Conservation (phyloP, 2,329 filamentous ascomycete species). For the Blastomyces silverae region DNA sequence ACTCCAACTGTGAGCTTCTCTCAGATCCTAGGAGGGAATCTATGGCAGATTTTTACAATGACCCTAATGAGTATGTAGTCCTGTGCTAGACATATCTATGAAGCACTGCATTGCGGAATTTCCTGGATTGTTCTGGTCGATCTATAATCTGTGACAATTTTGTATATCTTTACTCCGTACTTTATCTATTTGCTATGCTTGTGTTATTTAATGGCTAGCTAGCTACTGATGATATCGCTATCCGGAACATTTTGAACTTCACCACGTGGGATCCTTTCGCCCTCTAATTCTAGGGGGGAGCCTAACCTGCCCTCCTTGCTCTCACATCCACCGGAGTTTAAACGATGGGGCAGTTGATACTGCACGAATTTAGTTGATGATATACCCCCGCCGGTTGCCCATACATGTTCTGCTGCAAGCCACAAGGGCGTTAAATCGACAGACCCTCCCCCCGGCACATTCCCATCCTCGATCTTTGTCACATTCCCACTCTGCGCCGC, state of each 20-base stretch:
- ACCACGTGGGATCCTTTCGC: background rate
- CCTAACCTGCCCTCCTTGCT: no score
- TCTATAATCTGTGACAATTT: no score
- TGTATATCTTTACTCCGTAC: background rate
- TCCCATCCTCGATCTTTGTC: background rate
- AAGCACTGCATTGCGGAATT: background rate
- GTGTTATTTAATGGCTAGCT: no score
- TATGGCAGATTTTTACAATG: slow-evolving; percentile 1
- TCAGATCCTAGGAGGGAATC: background rate
- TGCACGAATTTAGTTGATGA: background rate
- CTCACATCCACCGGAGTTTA: background rate
- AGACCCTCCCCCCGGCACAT: background rate
- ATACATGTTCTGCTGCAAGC: slow-evolving; percentile 7
- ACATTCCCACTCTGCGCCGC: background rate
- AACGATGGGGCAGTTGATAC: background rate
- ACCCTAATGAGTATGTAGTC: background rate
- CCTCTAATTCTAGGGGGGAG: background rate
- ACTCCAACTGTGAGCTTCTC: no score
- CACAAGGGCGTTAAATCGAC: slow-evolving; percentile 5
- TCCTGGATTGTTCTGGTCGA: no score
- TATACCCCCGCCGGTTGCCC: background rate
- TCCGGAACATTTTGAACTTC: background rate
- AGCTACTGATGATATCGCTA: no score
- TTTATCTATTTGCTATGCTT: background rate
- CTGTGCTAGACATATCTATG: background rate